Evolutionary conservation across 768 basidiomycete species (phyloP).

Genomic region (Russula abietina): DNA sequence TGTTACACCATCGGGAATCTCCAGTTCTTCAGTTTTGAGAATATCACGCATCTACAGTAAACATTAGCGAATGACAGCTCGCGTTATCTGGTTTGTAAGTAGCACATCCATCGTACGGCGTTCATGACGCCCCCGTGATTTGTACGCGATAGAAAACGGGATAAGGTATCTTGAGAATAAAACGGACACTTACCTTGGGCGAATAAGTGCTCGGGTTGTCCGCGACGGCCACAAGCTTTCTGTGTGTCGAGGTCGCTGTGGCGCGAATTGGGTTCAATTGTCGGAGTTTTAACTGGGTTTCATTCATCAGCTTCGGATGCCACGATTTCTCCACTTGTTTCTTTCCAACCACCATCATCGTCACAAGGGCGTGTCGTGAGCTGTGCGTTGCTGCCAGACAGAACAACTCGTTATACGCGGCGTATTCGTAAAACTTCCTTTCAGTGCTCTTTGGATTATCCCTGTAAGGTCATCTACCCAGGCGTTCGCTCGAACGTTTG

Average conservation of each 20-base stretch:
- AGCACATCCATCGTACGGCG: constrained; percentile 37
- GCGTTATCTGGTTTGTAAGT: constrained; percentile 30
- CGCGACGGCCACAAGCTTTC: constrained; percentile 26
- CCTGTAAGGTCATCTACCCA: constrained; percentile 21
- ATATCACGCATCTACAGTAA: constrained; percentile 78
- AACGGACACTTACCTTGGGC: constrained; percentile 31
- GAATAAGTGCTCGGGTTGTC: constrained; percentile 32
- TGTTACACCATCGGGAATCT: constrained; percentile 78
- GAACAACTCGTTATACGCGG: constrained; percentile 17
- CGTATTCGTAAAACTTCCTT: constrained; percentile 19
- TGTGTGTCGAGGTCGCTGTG: constrained; percentile 18
- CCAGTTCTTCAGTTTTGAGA: constrained; percentile 88
- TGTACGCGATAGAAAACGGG: not conserved
- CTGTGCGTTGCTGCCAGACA: constrained; percentile 20
- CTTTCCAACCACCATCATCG: constrained; percentile 26
- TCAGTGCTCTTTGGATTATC: constrained; percentile 12
- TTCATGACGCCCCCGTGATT: constrained; percentile 1
- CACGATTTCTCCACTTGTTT: constrained; percentile 10
- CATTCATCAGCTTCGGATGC: not conserved
- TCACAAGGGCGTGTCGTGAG: constrained; percentile 23
- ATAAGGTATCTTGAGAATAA: not conserved
- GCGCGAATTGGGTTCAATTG: constrained; percentile 24
- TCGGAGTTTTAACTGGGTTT: constrained; percentile 23
- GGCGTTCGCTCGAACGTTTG: constrained; percentile 18
- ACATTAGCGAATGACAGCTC: constrained; percentile 26